Percentiles rank a stretch among this genome's conserved stretches.
Conservation (phyloP, 495 filamentous ascomycete species). For the Xylaria palmicola region DNA sequence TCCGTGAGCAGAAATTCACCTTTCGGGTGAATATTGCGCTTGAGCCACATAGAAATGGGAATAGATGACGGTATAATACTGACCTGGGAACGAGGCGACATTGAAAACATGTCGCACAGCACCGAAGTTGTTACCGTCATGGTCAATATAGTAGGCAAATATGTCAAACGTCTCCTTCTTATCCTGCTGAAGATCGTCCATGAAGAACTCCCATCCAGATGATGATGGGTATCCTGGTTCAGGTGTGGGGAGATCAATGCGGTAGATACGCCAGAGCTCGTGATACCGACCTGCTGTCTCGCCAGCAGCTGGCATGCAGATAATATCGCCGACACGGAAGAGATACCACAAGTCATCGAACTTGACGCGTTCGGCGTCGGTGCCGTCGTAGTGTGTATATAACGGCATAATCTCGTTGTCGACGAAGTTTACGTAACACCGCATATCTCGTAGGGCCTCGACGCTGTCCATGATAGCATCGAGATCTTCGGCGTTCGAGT, state of each 20-base stretch:
- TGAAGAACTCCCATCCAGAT: constrained; percentile 26
- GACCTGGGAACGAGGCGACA: constrained; percentile 48
- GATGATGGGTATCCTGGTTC: constrained; percentile 18
- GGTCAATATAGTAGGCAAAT: constrained; percentile 54
- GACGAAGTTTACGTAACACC: constrained; percentile 37
- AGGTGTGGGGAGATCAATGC: constrained; percentile 23
- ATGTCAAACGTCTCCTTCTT: constrained; percentile 30
- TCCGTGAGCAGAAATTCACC: background rate
- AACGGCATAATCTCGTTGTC: constrained; percentile 37
- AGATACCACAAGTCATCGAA: constrained; percentile 40
- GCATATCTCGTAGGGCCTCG: constrained; percentile 33
- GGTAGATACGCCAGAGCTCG: constrained; percentile 34
- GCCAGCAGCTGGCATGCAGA: constrained; percentile 30
- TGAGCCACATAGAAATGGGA: background rate
- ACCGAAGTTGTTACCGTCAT: constrained; percentile 58
- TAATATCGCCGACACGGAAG: constrained; percentile 36
- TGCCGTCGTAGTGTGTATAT: constrained; percentile 25
- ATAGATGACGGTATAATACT: background rate
- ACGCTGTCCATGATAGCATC: constrained; percentile 32
- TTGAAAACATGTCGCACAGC: constrained; percentile 38
- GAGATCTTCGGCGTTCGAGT: constrained; percentile 29
- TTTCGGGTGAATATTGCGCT: background rate
- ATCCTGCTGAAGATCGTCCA: constrained; percentile 22
- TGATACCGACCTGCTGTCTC: constrained; percentile 27
- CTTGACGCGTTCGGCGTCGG: constrained; percentile 22